These are phyloP conservation scores for Cyclostephanos tholiformis DNA, from an alignment of 108 stramenopile species.

Conservation along the genomic window DNA sequence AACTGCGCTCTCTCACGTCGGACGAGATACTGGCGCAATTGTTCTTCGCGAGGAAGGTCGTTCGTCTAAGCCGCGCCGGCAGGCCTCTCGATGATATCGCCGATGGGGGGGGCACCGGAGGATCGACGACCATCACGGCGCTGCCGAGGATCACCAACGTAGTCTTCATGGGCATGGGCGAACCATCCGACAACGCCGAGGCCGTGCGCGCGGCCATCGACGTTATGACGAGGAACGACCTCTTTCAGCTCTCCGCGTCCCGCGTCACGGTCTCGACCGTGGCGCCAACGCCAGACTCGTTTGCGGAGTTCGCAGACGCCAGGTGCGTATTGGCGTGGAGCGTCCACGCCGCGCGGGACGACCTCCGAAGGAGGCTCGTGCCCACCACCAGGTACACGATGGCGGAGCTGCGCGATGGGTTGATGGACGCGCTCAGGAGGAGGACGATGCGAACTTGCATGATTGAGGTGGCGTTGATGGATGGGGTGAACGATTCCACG, in stretches of 20 bases:
- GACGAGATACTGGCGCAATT: conserved; percentile 85
- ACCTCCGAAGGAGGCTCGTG: conserved; percentile 66
- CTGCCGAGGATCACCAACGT: conserved; percentile 64
- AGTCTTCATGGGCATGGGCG: conserved; percentile 93
- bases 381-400: conserved; percentile 79
- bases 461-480: conserved; percentile 82
- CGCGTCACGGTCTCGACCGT: conserved; percentile 87
- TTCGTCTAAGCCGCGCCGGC: conserved; percentile 32
- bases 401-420: conserved; percentile 70
- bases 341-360: conserved; percentile 76
- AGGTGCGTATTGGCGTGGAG: conserved; percentile 76
- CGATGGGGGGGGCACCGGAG: conserved; percentile 6
- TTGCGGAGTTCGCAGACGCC: conserved; percentile 33
- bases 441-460: conserved; percentile 60
- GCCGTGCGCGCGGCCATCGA: conserved; percentile 55
- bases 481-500: conserved; percentile 78
- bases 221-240: conserved; percentile 48
- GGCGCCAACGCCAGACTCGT: conserved; percentile 64
- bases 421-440: conserved; percentile 54
- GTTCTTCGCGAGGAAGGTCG: conserved; percentile 66
- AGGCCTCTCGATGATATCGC: not conserved
- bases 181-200: conserved; percentile 73
- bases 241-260: conserved; percentile 58
- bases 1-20: conserved; percentile 56
- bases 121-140: not conserved